These are phyloP conservation scores for Suhomyces guaymorum DNA, from an alignment of 1,139 yeast genomes.

Conservation along the genomic window DNA sequence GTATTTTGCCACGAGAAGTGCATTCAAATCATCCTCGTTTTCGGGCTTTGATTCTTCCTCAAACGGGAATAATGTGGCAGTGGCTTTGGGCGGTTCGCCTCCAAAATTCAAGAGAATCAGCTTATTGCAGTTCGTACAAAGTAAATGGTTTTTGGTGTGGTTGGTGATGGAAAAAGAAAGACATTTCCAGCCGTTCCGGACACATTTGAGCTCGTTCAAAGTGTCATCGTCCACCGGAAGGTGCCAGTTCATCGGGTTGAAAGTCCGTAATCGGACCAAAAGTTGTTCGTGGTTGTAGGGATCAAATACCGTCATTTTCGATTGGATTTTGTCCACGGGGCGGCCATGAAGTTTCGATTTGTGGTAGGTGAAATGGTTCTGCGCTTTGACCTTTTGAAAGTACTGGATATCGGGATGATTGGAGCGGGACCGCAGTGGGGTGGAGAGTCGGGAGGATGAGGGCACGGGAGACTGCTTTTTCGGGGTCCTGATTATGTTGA, in stretches of 20 bases:
- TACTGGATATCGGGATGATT: conserved; percentile 43
- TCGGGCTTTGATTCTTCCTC: conserved; percentile 10
- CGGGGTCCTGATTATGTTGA: conserved; percentile 27
- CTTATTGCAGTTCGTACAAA: conserved; percentile 37
- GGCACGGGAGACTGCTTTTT: conserved; percentile 5
- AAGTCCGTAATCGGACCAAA: conserved; percentile 32
- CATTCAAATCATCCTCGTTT: conserved; percentile 22
- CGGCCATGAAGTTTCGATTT: conserved; percentile 17
- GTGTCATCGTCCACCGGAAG: conserved; percentile 22
- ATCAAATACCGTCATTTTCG: conserved; percentile 28
- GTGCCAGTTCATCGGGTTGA: conserved; percentile 38
- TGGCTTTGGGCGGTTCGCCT: not conserved
- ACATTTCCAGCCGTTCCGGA: conserved; percentile 47
- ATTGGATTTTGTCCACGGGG: conserved; percentile 16
- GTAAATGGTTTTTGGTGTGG: conserved; percentile 32
- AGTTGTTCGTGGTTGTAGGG: conserved; percentile 35
- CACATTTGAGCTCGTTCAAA: conserved; percentile 40
- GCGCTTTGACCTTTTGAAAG: conserved; percentile 37
- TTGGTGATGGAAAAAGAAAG: conserved; percentile 27
- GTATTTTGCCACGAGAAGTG: conserved; percentile 27
- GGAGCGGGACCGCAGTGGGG: conserved; percentile 3
- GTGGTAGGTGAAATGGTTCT: conserved; percentile 42
- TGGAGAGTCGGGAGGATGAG: not conserved
- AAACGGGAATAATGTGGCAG: conserved; percentile 7
- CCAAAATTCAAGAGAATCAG: conserved; percentile 33